Evolutionary conservation across 2,329 filamentous ascomycete species (phyloP).

Genomic region (Talaromyces sp.): DNA sequence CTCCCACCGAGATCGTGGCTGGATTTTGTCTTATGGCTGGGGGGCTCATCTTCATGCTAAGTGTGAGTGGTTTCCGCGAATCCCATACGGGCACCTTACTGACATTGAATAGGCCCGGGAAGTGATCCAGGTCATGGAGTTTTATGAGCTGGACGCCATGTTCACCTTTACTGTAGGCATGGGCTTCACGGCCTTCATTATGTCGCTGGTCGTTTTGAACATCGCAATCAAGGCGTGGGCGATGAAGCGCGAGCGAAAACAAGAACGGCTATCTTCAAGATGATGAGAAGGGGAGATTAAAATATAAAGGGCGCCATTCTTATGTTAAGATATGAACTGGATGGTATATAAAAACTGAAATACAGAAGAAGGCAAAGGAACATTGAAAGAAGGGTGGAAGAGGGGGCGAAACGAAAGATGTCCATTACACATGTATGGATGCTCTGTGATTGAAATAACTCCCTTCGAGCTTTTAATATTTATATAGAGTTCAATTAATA

Average conservation of each 20-base stretch:
- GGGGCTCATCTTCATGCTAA: slow-evolving; percentile 88
- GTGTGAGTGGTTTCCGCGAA: slow-evolving; percentile 50
- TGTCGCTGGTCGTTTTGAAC: slow-evolving; percentile 75
- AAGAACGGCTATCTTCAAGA: too few species aligned
- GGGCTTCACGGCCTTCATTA: slow-evolving; percentile 74
- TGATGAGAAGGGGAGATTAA: too few species aligned
- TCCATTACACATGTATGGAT: too few species aligned
- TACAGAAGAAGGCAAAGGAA: too few species aligned
- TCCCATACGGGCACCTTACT: neutral
- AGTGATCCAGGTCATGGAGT: slow-evolving; percentile 70
- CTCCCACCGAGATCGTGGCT: slow-evolving; percentile 82
- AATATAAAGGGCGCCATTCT: too few species aligned
- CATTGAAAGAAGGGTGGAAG: too few species aligned
- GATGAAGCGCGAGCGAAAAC: slow-evolving; percentile 27
- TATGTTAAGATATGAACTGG: too few species aligned
- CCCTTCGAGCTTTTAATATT: too few species aligned
- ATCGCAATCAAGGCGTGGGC: slow-evolving; percentile 89
- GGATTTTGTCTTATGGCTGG: slow-evolving; percentile 83
- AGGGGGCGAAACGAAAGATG: too few species aligned
- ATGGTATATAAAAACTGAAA: too few species aligned
- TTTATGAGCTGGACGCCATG: slow-evolving; percentile 78
- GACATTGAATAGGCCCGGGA: slow-evolving; percentile 57
- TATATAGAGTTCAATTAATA: too few species aligned
- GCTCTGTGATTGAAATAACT: too few species aligned
- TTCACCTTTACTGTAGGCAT: slow-evolving; percentile 86